These are phyloP conservation scores for Solanum clarkiae DNA, from an alignment of 257 asterid genomes.

Conservation along the genomic window DNA sequence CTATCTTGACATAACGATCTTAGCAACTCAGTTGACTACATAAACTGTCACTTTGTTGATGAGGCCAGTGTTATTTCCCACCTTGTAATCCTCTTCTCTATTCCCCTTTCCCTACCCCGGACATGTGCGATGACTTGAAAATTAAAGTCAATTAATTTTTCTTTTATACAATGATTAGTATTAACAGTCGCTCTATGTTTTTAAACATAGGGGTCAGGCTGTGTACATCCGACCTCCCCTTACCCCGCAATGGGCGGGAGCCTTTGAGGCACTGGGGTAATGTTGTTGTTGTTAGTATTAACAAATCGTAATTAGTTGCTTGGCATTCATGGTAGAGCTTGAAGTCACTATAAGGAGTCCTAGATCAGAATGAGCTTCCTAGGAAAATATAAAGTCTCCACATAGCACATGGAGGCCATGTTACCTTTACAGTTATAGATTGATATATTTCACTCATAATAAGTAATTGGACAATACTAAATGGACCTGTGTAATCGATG, in stretches of 20 bases:
- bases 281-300: too few species aligned
- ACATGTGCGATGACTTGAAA: neutral
- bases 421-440: slow-evolving; percentile 27
- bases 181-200: too few species aligned
- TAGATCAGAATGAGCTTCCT: neutral
- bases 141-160: neutral
- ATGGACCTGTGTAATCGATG: neutral
- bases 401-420: slow-evolving; percentile 78
- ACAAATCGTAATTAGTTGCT: neutral
- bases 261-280: too few species aligned
- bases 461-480: neutral
- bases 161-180: too few species aligned
- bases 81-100: neutral
- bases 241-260: too few species aligned
- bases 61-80: too few species aligned
- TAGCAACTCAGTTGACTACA: neutral
- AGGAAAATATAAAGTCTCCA: slow-evolving; percentile 3
- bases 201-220: too few species aligned
- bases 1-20: neutral
- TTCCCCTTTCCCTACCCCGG: neutral
- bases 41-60: neutral
- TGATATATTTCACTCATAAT: neutral
- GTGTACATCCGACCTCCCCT: too few species aligned
- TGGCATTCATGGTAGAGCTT: neutral
- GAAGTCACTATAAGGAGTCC: neutral